Evolutionary conservation across 2,329 filamentous ascomycete species (phyloP).

Genomic region (Scedosporium dehoogii): DNA sequence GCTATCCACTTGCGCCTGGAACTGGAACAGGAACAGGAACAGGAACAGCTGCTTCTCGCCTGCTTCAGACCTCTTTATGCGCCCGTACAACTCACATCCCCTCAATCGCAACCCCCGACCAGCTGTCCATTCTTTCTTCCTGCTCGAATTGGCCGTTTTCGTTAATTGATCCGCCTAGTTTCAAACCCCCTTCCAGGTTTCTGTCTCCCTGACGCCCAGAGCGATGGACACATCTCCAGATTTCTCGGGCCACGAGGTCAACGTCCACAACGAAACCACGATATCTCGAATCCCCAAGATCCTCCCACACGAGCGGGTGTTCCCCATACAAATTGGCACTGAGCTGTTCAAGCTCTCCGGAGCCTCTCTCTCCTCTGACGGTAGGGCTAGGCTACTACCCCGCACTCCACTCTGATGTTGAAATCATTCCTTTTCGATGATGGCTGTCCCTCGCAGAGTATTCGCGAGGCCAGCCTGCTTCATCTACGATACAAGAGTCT

Average conservation of each 20-base stretch:
- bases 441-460: too few species aligned
- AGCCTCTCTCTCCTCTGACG: constrained; percentile 63
- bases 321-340: constrained; percentile 64
- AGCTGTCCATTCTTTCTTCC: too few species aligned
- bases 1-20: too few species aligned
- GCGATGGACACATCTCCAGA: constrained; percentile 19
- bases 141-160: too few species aligned
- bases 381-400: constrained; percentile 29
- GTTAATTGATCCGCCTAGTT: neutral
- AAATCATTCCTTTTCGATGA: too few species aligned
- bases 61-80: too few species aligned
- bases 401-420: neutral
- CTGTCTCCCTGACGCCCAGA: neutral
- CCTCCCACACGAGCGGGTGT: constrained; percentile 62
- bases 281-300: constrained; percentile 43
- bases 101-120: too few species aligned
- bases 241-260: constrained; percentile 16
- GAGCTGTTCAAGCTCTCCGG: constrained; percentile 65
- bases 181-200: neutral
- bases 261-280: constrained; percentile 16
- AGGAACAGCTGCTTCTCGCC: too few species aligned
- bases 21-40: too few species aligned
- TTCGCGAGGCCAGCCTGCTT: too few species aligned
- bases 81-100: too few species aligned
- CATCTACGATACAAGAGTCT: too few species aligned